Conservation (phyloP, 768 basidiomycete genomes). For the Psilocybe cyanescens region DNA sequence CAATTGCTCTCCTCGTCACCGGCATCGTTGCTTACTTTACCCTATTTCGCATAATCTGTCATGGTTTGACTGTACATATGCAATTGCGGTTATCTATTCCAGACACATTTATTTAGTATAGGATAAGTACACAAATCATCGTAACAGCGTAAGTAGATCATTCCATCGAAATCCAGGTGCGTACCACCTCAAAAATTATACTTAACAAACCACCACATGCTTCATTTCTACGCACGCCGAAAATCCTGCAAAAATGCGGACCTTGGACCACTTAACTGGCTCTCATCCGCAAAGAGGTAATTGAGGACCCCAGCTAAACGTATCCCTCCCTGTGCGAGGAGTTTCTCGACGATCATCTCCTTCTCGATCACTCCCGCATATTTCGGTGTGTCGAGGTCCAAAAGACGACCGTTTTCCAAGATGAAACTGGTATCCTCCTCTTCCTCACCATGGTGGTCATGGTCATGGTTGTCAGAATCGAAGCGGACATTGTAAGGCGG, state of each 20-base stretch:
- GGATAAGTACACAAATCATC: too few species aligned
- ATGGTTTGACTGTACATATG: too few species aligned
- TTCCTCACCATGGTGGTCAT: slow-evolving; percentile 14
- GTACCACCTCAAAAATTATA: not conserved
- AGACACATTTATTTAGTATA: too few species aligned
- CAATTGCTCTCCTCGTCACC: too few species aligned
- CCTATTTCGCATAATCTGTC: too few species aligned
- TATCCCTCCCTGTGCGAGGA: slow-evolving; percentile 83
- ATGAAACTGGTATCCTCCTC: slow-evolving; percentile 6
- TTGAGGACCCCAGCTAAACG: slow-evolving; percentile 86
- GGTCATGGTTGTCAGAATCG: slow-evolving; percentile 18
- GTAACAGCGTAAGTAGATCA: not conserved
- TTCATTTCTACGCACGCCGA: not conserved
- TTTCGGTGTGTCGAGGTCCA: slow-evolving; percentile 82
- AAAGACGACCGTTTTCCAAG: slow-evolving; percentile 14
- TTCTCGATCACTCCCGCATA: slow-evolving; percentile 75
- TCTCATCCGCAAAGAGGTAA: slow-evolving; percentile 53
- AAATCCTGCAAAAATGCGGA: not conserved
- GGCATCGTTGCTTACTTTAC: too few species aligned
- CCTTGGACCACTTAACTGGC: not conserved
- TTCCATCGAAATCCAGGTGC: not conserved
- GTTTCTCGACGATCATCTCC: slow-evolving; percentile 75
- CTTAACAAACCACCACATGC: not conserved
- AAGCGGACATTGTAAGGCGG: slow-evolving; percentile 39
- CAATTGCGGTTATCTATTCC: too few species aligned